Percentiles rank a stretch among this genome's conserved stretches.
phyloP scores from a whole-genome alignment of 139 green algal species.

The Chlorella sp. region DNA sequence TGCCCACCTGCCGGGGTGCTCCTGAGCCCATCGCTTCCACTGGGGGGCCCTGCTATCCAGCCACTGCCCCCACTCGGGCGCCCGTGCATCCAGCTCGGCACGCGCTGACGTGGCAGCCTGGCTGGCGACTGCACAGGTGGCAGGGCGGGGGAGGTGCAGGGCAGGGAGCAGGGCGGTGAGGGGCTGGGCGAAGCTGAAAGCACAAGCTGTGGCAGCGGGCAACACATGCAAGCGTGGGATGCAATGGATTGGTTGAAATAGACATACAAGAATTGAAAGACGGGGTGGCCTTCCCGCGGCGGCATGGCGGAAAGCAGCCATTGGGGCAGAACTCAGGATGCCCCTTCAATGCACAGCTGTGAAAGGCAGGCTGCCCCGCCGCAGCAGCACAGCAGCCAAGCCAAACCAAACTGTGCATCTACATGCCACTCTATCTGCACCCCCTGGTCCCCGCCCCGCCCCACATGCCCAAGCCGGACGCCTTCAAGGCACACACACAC shows the following conservation, averaged over 20 bases:
- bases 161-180: not conserved
- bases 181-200: not conserved
- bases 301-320: too few relatives aligned
- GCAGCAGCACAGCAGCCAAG: too few relatives aligned
- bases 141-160: not conserved
- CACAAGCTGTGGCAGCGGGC: not conserved
- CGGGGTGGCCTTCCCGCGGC: too few relatives aligned
- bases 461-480: not conserved
- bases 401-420: too few relatives aligned
- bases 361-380: too few relatives aligned
- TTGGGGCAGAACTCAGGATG: too few relatives aligned
- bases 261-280: too few relatives aligned
- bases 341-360: too few relatives aligned
- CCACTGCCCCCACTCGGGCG: conserved; percentile 19
- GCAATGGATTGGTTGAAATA: too few relatives aligned
- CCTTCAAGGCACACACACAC: not conserved
- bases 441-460: too few relatives aligned
- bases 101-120: not conserved
- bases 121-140: not conserved
- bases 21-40: conserved; percentile 16
- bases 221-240: not conserved
- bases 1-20: conserved; percentile 28
- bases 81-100: not conserved
- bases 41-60: not conserved
- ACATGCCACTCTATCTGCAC: too few relatives aligned